Base-by-base conservation (phyloP, 345 rosid species). In the Gossypium longicalyx region DNA sequence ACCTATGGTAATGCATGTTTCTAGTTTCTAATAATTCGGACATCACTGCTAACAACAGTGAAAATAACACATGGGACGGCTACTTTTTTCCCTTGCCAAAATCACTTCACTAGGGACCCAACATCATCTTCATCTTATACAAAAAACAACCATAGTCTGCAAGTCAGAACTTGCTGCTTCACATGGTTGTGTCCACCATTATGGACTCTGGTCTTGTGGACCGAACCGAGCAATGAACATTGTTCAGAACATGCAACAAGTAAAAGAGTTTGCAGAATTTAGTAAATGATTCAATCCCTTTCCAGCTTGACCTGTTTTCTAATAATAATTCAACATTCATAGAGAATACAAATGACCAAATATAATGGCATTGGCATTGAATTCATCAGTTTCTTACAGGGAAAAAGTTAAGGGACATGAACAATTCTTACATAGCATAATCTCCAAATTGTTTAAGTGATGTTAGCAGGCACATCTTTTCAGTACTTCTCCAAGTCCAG, bases 51-150 rank as follows among this genome's bases (percentile, higher is more conserved):
- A 67, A 67, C 38, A 67, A 12, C 12, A 67, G 71, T 67, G 70
- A 67, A 45, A 45, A 4, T 22, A 51, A 67, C 71, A 67, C 56
- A 69, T 69, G 73, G 73, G 45, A 70, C 38, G 27, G 48, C 60
- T 41, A 64, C 51, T 25, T 43, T 41, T 64, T 41, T n/a, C 11
- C 69, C 51, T 41, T 29, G 61, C n/a, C 27, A 52, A 52, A 52
- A 27, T 52, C 73, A 43, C 73, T 29, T 17, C n/a, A 29, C 60
- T 27, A 29, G 47, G 73, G 59, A 17, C 73, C 73, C 60, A 48
- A 15, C 58, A 9, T 68, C 15, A 49, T 16, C 59, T 51, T 69
- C 60, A 69, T 51, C 73, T 69, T 27, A 44, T 17, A 51, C 45
- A 16, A 51, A 56, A 69, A 69, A 17, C 41, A 34, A 52, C 60